Evolutionary conservation across 2,329 filamentous ascomycete species (phyloP), one percentile per base, ranked within the genome.

Genomic region (Ophiocordyceps robertsii): DNA sequence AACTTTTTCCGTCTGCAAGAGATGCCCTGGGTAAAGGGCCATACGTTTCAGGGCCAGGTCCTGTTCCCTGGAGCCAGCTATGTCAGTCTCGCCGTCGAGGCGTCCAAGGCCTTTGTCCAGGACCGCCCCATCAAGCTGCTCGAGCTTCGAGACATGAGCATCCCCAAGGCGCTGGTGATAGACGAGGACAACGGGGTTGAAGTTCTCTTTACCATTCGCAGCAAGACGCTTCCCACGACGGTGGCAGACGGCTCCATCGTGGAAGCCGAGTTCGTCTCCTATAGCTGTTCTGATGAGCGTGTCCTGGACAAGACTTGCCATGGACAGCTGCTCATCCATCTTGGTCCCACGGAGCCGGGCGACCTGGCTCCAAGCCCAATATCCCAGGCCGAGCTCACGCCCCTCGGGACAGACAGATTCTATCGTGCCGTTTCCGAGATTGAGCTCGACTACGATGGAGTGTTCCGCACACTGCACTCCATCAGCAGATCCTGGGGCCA

Each of bases 11-110:
- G 40, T 14, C 43, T 52, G 2, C 32, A 47, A 12, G 49, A 55
- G 3, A 19, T 50, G 19, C 47, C 51, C 7, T 68, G 65, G 66
- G 41, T 67, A 2, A 33, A 38, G 3, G 49, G 51, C 42, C 58
- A 44, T 47, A 48, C 0, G 38, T 55, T 43, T 43, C 57, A 46
- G 6, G 44, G 42, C 0, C 37, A 49, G 19, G 41, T 47, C n/a
- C 46, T 68, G 1, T 65, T 64, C 39, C 65, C 66, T 0, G 54
- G 42, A 4, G 59, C 64, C 2, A 61, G 53, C 0, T 67, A 63
- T 43, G 27, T 65, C 1, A 49, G 53, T 11, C 63, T 66, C 52
- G 60, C 55, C 2, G 16, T 45, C 13, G 45, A 47, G 32, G 38
- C 42, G 9, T 32, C 42, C 31, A 43, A 39, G 30, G 37, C 41